These are phyloP conservation scores for Alternaria ethzedia DNA, from an alignment of 2,329 filamentous ascomycete species.

Conservation along the genomic window DNA sequence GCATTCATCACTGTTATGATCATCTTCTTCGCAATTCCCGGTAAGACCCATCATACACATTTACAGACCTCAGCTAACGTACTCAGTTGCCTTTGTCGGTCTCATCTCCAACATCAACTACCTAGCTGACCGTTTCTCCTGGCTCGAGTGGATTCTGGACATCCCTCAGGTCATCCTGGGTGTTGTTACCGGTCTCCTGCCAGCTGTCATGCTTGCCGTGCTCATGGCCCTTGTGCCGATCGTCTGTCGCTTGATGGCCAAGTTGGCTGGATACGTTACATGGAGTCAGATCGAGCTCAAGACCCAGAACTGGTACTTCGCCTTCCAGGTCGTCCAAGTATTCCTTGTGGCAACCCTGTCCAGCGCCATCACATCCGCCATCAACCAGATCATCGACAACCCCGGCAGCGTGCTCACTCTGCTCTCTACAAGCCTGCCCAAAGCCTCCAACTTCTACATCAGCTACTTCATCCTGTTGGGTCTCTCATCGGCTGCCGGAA, in stretches of 20 bases:
- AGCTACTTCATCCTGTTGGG: constrained; percentile 95
- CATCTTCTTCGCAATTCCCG: constrained; percentile 55
- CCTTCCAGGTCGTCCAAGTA: constrained; percentile 91
- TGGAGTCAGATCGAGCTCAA: constrained; percentile 65
- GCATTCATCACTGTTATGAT: constrained; percentile 50
- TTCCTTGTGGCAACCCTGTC: constrained; percentile 87
- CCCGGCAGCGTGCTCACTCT: constrained; percentile 68
- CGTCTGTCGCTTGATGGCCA: constrained; percentile 48
- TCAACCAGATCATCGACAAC: constrained; percentile 63
- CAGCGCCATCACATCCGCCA: constrained; percentile 72
- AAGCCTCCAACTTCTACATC: constrained; percentile 92
- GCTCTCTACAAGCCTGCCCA: constrained; percentile 77
- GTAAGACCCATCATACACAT: constrained; percentile 7
- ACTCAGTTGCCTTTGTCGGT: constrained; percentile 51
- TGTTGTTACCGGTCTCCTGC: constrained; percentile 55
- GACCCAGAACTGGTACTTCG: constrained; percentile 91
- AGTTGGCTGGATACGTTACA: constrained; percentile 48
- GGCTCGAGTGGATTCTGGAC: constrained; percentile 51
- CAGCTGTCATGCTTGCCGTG: constrained; percentile 51
- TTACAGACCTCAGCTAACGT: constrained; percentile 13
- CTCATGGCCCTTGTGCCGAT: constrained; percentile 55
- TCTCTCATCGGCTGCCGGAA: constrained; percentile 38
- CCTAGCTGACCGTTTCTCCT: constrained; percentile 46
- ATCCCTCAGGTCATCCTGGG: constrained; percentile 52
- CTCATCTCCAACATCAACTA: constrained; percentile 54